These are phyloP conservation scores for Phytophthora citrophthora DNA, from an alignment of 352 stramenopile species.

Conservation along the genomic window DNA sequence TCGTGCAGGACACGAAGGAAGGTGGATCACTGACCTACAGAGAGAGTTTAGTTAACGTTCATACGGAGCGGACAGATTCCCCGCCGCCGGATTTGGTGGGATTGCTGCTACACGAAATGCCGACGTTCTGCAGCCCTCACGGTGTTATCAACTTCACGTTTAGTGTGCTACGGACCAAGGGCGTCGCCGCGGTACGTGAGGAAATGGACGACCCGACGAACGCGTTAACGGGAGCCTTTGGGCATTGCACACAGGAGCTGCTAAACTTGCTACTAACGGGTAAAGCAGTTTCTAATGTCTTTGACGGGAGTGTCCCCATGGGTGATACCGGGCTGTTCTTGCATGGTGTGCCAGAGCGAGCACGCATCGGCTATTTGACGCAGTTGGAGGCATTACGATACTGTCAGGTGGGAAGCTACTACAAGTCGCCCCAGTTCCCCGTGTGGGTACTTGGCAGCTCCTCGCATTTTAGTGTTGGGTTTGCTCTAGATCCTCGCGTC, in stretches of 20 bases:
- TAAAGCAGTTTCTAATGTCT: conserved; percentile 80
- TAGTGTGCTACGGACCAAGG: conserved; percentile 70
- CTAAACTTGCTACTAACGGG: conserved; percentile 88
- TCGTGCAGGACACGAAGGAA: conserved; percentile 22
- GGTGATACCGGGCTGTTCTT: conserved; percentile 78
- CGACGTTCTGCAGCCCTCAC: conserved; percentile 34
- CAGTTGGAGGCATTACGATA: conserved; percentile 92
- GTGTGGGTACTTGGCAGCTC: conserved; percentile 92
- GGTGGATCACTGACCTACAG: conserved; percentile 8
- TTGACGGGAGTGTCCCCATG: conserved; percentile 82
- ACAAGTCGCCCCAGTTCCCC: conserved; percentile 87
- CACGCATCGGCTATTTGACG: conserved; percentile 86
- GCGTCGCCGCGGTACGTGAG: conserved; percentile 42
- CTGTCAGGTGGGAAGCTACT: conserved; percentile 91
- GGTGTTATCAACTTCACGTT: conserved; percentile 81
- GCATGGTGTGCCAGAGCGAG: conserved; percentile 56
- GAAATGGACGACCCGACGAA: conserved; percentile 82
- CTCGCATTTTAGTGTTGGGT: conserved; percentile 92
- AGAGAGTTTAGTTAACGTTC: conserved; percentile 16
- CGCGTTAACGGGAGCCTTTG: conserved; percentile 72
- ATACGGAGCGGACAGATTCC: not conserved
- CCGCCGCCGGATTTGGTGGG: conserved; percentile 18
- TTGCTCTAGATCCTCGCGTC: conserved; percentile 65
- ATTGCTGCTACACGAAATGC: conserved; percentile 27
- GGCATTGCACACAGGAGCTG: conserved; percentile 87